Evolutionary conservation across 225 moss, liverwort and hornwort genomes (phyloP), one percentile per base, ranked within the genome.

Genomic region (Antitrichia curtipendula): DNA sequence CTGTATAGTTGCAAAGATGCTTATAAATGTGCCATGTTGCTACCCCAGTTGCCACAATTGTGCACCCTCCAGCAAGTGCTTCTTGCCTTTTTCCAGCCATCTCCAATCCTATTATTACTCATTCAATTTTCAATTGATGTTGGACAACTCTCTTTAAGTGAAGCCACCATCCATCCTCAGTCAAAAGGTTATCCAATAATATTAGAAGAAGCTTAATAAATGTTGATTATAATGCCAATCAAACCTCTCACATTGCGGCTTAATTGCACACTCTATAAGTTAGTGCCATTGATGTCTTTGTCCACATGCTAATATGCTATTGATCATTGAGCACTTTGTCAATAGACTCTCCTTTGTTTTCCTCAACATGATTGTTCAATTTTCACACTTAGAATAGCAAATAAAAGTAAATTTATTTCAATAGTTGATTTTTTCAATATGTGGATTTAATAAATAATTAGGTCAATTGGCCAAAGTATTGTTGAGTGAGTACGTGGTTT

Each of bases 21-120:
- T 94, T 94, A 85, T 95, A 98, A 61, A 98, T 96, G 85, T 96
- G 95, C 90, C 92, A 90, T 74, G 94, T 91, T 87, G 97, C 87
- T 41, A 96, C 53, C 1, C 84, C 62, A 75, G 82, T 90, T 45
- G 96, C 96, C 7, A 85, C 92, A 45, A 92, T 10, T 74, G 96
- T 90, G 81, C 94, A 98, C 19, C 90, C 91, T 45, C 90, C 92
- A 34, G 91, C 90, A 73, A 94, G 32, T 6, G 62, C 79, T 34
- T 78, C 61, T 2, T 80, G 83, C 41, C 47, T 47, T 28, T 90
- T 36, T 31, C 75, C 16, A 32, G 80, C 88, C 92, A 92, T 93
- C 34, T 8, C 14, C 11, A 56, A 71, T 76, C 49, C 4, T 74
- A 1, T 19, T 49, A 40, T 24, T 31, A 10, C 4, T 58, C 5